phyloP scores from a whole-genome alignment of 192 early-diverging fungal genomes.

The Gamsiella multidivaricata region DNA sequence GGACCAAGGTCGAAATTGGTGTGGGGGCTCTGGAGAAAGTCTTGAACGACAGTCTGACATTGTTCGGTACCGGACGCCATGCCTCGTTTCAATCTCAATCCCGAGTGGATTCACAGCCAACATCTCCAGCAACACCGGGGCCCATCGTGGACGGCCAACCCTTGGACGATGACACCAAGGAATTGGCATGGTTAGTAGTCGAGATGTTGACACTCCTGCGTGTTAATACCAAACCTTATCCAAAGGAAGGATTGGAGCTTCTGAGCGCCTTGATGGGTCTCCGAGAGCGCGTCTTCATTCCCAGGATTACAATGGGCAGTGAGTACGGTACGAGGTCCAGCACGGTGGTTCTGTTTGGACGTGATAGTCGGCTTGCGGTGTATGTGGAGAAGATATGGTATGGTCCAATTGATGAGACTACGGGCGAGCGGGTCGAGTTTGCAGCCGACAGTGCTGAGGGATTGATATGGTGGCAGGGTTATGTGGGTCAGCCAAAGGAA shows the following conservation, averaged over 20 bases:
- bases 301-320: background rate
- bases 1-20: slow-evolving; percentile 58
- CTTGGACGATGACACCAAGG: slow-evolving; percentile 14
- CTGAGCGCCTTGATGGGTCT: slow-evolving; percentile 2
- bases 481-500: slow-evolving; percentile 20
- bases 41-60: slow-evolving; percentile 17
- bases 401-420: slow-evolving; percentile 6
- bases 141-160: background rate
- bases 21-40: slow-evolving; percentile 23
- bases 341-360: slow-evolving; percentile 35
- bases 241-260: background rate
- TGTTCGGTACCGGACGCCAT: slow-evolving; percentile 27
- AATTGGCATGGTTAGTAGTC: slow-evolving; percentile 44
- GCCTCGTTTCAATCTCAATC: slow-evolving; percentile 6
- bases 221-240: slow-evolving; percentile 14
- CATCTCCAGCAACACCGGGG: background rate
- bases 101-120: background rate
- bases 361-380: slow-evolving; percentile 19
- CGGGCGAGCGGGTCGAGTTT: slow-evolving; percentile 4
- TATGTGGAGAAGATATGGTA: slow-evolving; percentile 50
- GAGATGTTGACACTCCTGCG: slow-evolving; percentile 30
- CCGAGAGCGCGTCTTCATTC: slow-evolving; percentile 38
- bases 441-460: slow-evolving; percentile 18
- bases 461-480: slow-evolving; percentile 45
- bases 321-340: slow-evolving; percentile 44